Base-by-base conservation (phyloP, 495 filamentous ascomycete species). In the Darksidea phi region DNA sequence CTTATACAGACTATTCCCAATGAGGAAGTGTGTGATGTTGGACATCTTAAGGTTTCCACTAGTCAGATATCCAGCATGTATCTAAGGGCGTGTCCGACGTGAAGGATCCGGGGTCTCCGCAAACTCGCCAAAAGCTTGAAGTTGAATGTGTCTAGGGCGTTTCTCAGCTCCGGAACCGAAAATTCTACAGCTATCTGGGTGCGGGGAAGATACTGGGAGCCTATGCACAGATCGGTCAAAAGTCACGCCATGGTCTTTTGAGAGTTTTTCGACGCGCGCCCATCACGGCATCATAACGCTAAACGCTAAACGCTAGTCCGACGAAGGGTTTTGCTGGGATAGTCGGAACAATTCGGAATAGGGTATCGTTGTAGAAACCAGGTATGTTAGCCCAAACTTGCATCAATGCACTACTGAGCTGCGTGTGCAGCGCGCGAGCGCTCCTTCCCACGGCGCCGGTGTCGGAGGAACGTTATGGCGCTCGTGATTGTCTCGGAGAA, bases 31-130 rank as follows among this genome's bases (percentile, higher is more conserved):
- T 13, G 41, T 15, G 41, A 46, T 45, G 5, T 38, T 32, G 4
- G 10, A 10, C 10, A 32, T 6, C 25, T 49, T 8, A 4, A 24
- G 6, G 2, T 4, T 25, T 49, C 13, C 25, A 5, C 21, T 15
- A 49, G 28, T 32, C 28, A 32, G 28, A 32, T 32, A 3, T 10
- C 28, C 28, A 10, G 28, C 28, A 3, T 32, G 28, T 10, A 48
- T 18, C 8, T 13, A 24, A 12, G 23, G 21, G 23, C 23, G 18
- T 18, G 20, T 49, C 49, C 49, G 32, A 38, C 26, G 34, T 18
- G 26, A 15, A 53, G 6, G 28, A 53, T 38, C 28, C 49, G 28
- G 49, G 49, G 49, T 17, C 49, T 53, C 49, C 26, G 49, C 49
- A 53, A 34, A 53, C 7, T 24, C 25, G 2, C 26, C 6, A 26